Conservation (phyloP, 2,329 filamentous ascomycete species). For the Fusarium nelsonii region DNA sequence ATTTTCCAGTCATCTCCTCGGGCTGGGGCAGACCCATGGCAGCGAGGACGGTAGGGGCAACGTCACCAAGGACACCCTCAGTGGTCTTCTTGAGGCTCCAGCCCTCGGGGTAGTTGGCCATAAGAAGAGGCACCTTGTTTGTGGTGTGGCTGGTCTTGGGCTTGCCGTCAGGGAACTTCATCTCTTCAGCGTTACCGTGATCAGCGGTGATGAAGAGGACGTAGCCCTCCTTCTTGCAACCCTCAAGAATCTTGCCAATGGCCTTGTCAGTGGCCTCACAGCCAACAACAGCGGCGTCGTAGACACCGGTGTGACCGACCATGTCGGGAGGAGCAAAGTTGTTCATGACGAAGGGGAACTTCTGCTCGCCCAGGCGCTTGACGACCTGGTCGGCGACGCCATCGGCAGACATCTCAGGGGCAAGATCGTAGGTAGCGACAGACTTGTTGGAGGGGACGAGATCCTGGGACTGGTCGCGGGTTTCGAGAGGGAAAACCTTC, state of each 20-base stretch:
- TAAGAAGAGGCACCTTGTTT: slow-evolving; percentile 97
- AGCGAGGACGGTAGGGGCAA: slow-evolving; percentile 92
- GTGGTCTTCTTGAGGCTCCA: slow-evolving; percentile 83
- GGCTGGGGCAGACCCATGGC: slow-evolving; percentile 93
- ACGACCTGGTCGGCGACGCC: slow-evolving; percentile 89
- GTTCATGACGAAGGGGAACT: slow-evolving; percentile 99
- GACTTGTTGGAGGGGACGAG: slow-evolving; percentile 88
- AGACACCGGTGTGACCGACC: slow-evolving; percentile 98
- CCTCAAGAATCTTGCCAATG: slow-evolving; percentile 92
- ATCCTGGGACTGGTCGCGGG: slow-evolving; percentile 83
- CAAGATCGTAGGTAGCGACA: slow-evolving; percentile 93
- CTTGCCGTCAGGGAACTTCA: slow-evolving; percentile 95
- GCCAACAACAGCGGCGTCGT: slow-evolving; percentile 90
- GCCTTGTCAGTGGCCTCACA: slow-evolving; percentile 90
- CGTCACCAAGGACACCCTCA: slow-evolving; percentile 93
- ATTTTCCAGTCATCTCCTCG: slow-evolving; percentile 90
- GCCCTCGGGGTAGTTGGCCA: slow-evolving; percentile 94
- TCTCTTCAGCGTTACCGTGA: slow-evolving; percentile 98
- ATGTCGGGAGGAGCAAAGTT: slow-evolving; percentile 99
- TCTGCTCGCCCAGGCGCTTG: slow-evolving; percentile 85
- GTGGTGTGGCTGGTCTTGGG: slow-evolving; percentile 98
- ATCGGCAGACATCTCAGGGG: slow-evolving; percentile 95
- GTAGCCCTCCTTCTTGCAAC: slow-evolving; percentile 93
- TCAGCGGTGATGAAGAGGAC: slow-evolving; percentile 95
- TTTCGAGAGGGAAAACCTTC: slow-evolving; percentile 93